These are phyloP conservation scores for Kentomonas sorsogonicus DNA, from an alignment of 208 protist genomes.

Conservation along the genomic window DNA sequence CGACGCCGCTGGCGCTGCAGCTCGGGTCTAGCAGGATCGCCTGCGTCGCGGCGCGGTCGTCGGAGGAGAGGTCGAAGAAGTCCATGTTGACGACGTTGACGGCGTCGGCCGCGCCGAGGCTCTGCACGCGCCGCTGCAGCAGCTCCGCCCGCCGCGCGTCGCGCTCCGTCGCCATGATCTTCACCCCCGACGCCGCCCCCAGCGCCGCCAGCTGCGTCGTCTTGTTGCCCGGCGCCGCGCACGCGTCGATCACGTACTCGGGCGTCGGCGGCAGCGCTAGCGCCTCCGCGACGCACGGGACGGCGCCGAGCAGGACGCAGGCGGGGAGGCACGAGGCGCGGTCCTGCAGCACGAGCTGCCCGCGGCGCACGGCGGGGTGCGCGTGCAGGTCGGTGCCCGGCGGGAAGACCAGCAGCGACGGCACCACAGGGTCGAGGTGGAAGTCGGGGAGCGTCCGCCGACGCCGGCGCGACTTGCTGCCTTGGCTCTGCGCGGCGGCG, in stretches of 20 bases:
- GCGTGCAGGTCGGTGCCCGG: constrained; percentile 82
- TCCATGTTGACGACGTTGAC: constrained; percentile 83
- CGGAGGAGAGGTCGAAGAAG: constrained; percentile 77
- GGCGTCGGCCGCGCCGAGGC: constrained; percentile 57
- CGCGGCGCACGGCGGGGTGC: constrained; percentile 75
- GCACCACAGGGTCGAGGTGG: constrained; percentile 63
- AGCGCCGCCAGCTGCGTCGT: constrained; percentile 84
- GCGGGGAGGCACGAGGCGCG: constrained; percentile 88
- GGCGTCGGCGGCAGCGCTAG: constrained; percentile 25
- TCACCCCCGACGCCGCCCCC: constrained; percentile 38
- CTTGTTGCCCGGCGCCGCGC: constrained; percentile 91
- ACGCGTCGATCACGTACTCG: constrained; percentile 89
- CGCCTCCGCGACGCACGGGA: constrained; percentile 20
- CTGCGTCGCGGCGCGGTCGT: constrained; percentile 65
- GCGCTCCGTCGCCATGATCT: constrained; percentile 85
- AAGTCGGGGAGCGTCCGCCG: constrained; percentile 60
- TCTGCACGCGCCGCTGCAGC: constrained; percentile 57
- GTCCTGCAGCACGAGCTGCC: constrained; percentile 87
- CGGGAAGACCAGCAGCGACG: constrained; percentile 79
- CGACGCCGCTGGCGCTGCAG: constrained; percentile 87
- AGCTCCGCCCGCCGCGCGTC: constrained; percentile 66
- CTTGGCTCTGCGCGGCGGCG: no score
- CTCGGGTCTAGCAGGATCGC: constrained; percentile 90
- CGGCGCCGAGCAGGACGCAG: constrained; percentile 75
- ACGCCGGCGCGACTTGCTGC: no score